A percentile compares a stretch with the other conserved stretches of the same genome.
These are phyloP conservation scores for Thuja plicata DNA, from an alignment of 83 land plant species.

Conservation along the genomic window DNA sequence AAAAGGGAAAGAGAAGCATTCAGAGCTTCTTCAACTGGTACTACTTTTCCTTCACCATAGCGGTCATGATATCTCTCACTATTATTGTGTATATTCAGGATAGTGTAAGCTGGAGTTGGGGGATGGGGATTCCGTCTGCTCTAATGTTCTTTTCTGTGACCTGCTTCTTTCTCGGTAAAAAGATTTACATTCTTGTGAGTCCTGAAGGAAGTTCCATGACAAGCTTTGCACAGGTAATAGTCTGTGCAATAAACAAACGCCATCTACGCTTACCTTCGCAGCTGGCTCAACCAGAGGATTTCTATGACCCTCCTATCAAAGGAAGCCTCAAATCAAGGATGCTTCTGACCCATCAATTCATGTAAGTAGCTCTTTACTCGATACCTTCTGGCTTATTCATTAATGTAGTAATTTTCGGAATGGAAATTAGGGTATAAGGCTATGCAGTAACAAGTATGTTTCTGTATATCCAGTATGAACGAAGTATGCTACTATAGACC, in stretches of 20 bases:
- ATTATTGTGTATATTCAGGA: slow-evolving; percentile 67
- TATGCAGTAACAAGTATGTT: too few relatives aligned
- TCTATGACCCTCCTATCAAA: slow-evolving; percentile 40
- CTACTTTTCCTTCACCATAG: slow-evolving; percentile 42
- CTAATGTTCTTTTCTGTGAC: slow-evolving; percentile 49
- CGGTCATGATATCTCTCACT: slow-evolving; percentile 45
- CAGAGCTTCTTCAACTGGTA: slow-evolving; percentile 72
- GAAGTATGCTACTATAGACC: too few relatives aligned
- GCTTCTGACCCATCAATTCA: slow-evolving; percentile 33
- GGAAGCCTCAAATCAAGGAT: slow-evolving; percentile 21
- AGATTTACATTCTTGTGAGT: slow-evolving; percentile 38
- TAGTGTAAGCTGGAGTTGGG: slow-evolving; percentile 64
- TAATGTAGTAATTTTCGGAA: background rate
- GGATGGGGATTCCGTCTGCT: slow-evolving; percentile 57
- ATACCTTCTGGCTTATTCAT: too few relatives aligned
- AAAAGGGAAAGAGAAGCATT: slow-evolving; percentile 42
- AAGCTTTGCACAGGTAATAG: slow-evolving; percentile 46
- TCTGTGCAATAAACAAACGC: slow-evolving; percentile 51
- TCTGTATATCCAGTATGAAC: too few relatives aligned
- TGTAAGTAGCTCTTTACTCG: slow-evolving; percentile 25
- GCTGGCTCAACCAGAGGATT: slow-evolving; percentile 1
- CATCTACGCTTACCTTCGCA: slow-evolving; percentile 28
- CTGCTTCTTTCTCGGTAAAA: slow-evolving; percentile 53
- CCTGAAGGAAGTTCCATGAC: slow-evolving; percentile 68
- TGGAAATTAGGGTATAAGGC: background rate